Percentiles rank a stretch among this genome's conserved stretches.
Evolutionary conservation across 176 grass and related monocot species (phyloP).

Genomic region (Triticum timopheevii): DNA sequence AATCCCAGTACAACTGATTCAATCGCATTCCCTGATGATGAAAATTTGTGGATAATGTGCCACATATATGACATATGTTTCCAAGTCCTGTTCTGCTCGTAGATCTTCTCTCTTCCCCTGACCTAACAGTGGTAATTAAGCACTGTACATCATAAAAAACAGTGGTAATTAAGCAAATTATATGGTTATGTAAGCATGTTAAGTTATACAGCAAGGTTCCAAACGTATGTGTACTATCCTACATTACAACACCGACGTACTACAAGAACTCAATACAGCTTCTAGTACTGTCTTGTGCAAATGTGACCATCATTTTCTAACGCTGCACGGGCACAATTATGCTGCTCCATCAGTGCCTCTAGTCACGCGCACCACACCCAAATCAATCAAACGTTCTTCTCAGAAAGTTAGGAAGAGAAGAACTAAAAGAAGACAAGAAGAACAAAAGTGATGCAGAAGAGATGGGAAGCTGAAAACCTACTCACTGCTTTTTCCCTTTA

Average conservation of each 20-base stretch:
- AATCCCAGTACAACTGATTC: not conserved
- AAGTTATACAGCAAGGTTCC: not conserved
- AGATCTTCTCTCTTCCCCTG: not conserved
- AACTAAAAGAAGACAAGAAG: not conserved
- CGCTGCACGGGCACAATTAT: conserved; percentile 20
- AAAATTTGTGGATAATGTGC: not conserved
- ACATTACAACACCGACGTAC: not conserved
- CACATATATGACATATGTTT: no score
- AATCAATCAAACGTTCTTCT: conserved; percentile 3
- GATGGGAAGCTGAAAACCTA: conserved; percentile 16
- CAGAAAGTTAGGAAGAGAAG: not conserved
- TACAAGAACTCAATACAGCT: not conserved
- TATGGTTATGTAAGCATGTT: not conserved
- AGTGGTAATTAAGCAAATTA: not conserved
- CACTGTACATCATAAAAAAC: not conserved
- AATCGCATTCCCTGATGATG: not conserved
- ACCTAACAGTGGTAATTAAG: not conserved
- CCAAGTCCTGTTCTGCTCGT: not conserved
- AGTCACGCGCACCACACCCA: not conserved
- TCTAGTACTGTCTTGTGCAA: not conserved
- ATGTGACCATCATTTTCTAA: not conserved
- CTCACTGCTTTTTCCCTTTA: not conserved
- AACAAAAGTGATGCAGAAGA: conserved; percentile 23
- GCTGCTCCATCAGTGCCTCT: not conserved
- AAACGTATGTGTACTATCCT: not conserved